phyloP scores from a whole-genome alignment of 2,329 filamentous ascomycete genomes.

The Aureobasidium sp. region DNA sequence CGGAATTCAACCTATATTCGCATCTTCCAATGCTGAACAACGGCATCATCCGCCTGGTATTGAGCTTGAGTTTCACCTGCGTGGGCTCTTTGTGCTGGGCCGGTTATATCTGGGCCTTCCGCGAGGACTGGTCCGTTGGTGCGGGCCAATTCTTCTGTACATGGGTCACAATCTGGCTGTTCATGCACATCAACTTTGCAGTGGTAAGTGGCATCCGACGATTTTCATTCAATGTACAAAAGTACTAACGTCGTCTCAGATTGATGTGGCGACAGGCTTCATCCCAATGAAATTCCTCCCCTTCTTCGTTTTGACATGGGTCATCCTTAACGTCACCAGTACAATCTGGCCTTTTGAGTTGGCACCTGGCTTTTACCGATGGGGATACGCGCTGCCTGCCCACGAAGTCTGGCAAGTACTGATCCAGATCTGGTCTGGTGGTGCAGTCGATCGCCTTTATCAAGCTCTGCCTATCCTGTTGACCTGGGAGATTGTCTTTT shows the following conservation, averaged over 20 bases:
- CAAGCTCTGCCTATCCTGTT: conserved; percentile 40
- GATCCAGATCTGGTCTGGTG: conserved; percentile 39
- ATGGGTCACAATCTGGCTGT: conserved; percentile 42
- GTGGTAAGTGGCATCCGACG: conserved; percentile 19
- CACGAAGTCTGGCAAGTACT: conserved; percentile 37
- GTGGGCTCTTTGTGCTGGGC: conserved; percentile 35
- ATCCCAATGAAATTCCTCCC: conserved; percentile 37
- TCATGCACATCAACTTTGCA: conserved; percentile 40
- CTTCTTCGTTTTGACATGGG: conserved; percentile 40
- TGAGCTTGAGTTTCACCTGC: conserved; percentile 36
- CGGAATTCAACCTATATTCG: conserved; percentile 34
- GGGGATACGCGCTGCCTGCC: conserved; percentile 37
- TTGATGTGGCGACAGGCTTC: conserved; percentile 41
- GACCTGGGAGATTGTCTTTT: conserved; percentile 31
- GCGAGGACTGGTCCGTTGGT: conserved; percentile 34
- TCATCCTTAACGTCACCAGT: conserved; percentile 38
- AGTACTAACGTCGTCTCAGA: neutral
- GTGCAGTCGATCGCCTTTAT: conserved; percentile 36
- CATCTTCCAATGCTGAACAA: conserved; percentile 27
- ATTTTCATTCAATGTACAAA: too few relatives aligned
- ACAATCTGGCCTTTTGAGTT: conserved; percentile 40
- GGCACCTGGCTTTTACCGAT: conserved; percentile 36
- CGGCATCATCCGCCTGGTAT: conserved; percentile 30
- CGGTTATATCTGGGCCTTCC: conserved; percentile 41
- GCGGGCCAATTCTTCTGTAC: conserved; percentile 36